Evolutionary conservation across 139 green algal species (phyloP).

Genomic region (Chlorella vulgaris): DNA sequence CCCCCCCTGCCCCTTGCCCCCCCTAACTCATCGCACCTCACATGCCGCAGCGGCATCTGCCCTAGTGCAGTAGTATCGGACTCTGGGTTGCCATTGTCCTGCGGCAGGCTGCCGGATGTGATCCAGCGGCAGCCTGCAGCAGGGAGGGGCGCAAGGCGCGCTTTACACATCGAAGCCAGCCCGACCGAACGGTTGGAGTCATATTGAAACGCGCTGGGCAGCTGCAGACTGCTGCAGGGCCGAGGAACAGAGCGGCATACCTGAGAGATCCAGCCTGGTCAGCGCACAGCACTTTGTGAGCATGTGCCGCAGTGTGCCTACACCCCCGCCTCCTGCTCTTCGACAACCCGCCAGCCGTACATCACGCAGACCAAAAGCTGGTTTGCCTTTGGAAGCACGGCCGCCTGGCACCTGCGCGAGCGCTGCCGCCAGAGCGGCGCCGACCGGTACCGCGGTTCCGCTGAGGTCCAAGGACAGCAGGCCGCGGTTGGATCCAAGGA

Average conservation of each 20-base stretch:
- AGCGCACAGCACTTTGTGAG: constrained; percentile 19
- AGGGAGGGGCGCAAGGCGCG: not conserved
- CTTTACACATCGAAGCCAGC: too few relatives aligned
- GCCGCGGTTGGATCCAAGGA: not conserved
- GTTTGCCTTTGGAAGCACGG: not conserved
- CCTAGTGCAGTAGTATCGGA: not conserved
- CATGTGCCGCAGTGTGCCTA: not conserved
- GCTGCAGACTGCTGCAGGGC: not conserved
- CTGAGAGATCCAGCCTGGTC: not conserved
- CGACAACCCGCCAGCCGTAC: constrained; percentile 17
- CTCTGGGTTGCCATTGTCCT: too few relatives aligned
- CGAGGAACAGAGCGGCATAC: too few relatives aligned
- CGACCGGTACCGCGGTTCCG: constrained; percentile 6
- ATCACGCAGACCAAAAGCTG: not conserved
- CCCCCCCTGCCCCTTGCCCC: not conserved
- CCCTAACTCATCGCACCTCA: too few relatives aligned
- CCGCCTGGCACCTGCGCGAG: not conserved
- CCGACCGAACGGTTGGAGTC: too few relatives aligned
- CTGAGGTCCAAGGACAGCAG: not conserved
- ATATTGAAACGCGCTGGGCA: not conserved
- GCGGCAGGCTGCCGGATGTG: not conserved
- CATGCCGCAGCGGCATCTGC: constrained; percentile 1
- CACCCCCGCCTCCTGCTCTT: not conserved
- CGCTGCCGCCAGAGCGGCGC: not conserved
- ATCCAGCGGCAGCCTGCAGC: constrained; percentile 18